A percentile compares a stretch with the other conserved stretches of the same genome.
These are phyloP conservation scores for Rhinocladiella similis DNA, from an alignment of 2,329 filamentous ascomycete species.

Conservation along the genomic window DNA sequence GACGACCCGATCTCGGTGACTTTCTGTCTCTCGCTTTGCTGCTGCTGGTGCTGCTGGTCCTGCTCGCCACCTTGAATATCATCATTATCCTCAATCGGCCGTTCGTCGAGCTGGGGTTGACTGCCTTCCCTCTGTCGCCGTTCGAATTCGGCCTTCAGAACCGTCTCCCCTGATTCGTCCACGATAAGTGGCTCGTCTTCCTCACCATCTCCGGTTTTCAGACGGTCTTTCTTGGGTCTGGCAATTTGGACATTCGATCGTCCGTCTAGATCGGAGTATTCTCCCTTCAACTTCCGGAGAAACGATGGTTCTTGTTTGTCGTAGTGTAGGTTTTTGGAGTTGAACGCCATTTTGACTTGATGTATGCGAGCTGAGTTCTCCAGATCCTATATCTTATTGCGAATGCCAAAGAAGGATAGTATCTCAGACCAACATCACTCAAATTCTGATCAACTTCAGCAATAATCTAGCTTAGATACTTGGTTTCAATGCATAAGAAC, in stretches of 20 bases:
- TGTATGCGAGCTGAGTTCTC: background rate
- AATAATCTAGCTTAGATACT: no score
- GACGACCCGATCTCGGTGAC: slow-evolving; percentile 20
- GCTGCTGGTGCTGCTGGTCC: slow-evolving; percentile 2
- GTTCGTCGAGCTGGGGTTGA: background rate
- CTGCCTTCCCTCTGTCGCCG: slow-evolving; percentile 15
- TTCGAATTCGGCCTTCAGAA: slow-evolving; percentile 28
- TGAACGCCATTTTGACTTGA: slow-evolving; percentile 19
- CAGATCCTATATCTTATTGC: background rate
- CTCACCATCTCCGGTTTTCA: slow-evolving; percentile 30
- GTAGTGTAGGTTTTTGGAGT: slow-evolving; percentile 28
- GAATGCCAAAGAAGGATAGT: no score
- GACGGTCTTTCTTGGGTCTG: slow-evolving; percentile 26
- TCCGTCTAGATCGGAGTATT: slow-evolving; percentile 24
- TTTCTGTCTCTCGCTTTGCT: slow-evolving; percentile 19
- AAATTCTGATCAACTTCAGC: no score
- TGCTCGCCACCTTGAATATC: background rate
- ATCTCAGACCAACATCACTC: no score
- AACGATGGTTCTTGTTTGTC: slow-evolving; percentile 29
- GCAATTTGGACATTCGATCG: slow-evolving; percentile 28
- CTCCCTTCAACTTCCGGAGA: slow-evolving; percentile 26
- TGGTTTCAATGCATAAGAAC: no score
- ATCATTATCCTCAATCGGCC: background rate
- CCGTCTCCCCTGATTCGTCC: slow-evolving; percentile 27
- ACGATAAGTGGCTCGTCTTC: slow-evolving; percentile 31